phyloP scores from a whole-genome alignment of 2,329 filamentous ascomycete species.

The Periglandula ipomoeae region DNA sequence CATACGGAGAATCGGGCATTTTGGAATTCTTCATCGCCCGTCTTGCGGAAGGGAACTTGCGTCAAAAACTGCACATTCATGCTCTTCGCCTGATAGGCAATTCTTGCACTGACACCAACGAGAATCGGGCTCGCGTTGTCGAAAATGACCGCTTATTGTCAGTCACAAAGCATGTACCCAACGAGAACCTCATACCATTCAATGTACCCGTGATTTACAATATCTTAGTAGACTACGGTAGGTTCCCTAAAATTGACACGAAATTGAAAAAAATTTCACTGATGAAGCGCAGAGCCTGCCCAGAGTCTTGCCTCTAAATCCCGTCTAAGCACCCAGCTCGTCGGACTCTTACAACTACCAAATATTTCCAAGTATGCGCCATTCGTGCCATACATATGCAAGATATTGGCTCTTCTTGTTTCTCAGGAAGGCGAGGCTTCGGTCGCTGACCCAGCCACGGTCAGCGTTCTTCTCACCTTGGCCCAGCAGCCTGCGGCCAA shows the following conservation, averaged over 20 bases:
- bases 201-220: slow-evolving; percentile 54
- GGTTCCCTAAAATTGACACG: slow-evolving; percentile 12
- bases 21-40: slow-evolving; percentile 46
- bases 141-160: slow-evolving; percentile 35
- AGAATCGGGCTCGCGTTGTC: slow-evolving; percentile 49
- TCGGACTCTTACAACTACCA: slow-evolving; percentile 39
- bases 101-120: slow-evolving; percentile 53
- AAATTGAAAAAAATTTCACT: background rate
- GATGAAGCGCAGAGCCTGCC: slow-evolving; percentile 37
- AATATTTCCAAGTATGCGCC: slow-evolving; percentile 30
- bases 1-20: slow-evolving; percentile 49
- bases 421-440: slow-evolving; percentile 40
- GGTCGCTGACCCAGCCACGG: slow-evolving; percentile 35
- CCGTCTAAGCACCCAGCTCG: slow-evolving; percentile 38
- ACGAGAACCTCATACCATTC: slow-evolving; percentile 40
- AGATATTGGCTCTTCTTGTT: slow-evolving; percentile 44
- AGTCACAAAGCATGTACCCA: slow-evolving; percentile 38
- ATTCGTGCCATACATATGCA: slow-evolving; percentile 45
- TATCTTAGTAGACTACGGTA: slow-evolving; percentile 54
- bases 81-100: slow-evolving; percentile 51
- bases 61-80: slow-evolving; percentile 40
- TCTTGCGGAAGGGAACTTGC: slow-evolving; percentile 28
- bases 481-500: slow-evolving; percentile 31
- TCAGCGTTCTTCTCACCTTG: slow-evolving; percentile 39
- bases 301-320: slow-evolving; percentile 46